A percentile compares a stretch with the other conserved stretches of the same genome.
Evolutionary conservation across 2,329 filamentous ascomycete genomes (phyloP).

Genomic region (Amesomyces nigricolor): DNA sequence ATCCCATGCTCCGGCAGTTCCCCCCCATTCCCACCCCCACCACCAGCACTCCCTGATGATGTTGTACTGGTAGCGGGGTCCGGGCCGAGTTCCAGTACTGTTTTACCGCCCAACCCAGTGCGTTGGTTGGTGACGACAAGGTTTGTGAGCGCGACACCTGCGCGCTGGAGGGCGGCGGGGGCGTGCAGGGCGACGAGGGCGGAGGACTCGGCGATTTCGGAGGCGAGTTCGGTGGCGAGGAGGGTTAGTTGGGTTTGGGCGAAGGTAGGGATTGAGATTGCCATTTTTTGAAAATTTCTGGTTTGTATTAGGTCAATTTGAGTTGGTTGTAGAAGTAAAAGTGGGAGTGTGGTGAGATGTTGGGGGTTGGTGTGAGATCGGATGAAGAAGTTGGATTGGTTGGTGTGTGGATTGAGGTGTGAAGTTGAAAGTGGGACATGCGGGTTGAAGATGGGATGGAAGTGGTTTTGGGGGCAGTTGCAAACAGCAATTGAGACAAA

Average conservation of each 20-base stretch:
- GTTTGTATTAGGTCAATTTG: neutral
- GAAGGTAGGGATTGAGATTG: conserved; percentile 53
- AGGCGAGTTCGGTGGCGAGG: conserved; percentile 63
- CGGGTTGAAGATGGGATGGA: neutral
- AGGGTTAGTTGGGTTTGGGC: conserved; percentile 65
- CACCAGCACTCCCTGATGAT: conserved; percentile 24
- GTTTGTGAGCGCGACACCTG: conserved; percentile 74
- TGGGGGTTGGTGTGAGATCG: neutral
- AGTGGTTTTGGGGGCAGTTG: neutral
- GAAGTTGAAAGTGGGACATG: neutral
- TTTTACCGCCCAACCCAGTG: conserved; percentile 87
- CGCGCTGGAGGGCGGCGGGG: conserved; percentile 64
- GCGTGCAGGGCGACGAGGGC: conserved; percentile 61
- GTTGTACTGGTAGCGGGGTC: conserved; percentile 65
- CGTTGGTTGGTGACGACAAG: conserved; percentile 68
- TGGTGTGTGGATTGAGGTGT: neutral
- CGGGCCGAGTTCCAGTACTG: conserved; percentile 69
- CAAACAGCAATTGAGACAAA: too few species aligned
- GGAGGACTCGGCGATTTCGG: conserved; percentile 66
- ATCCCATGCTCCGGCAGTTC: conserved; percentile 71
- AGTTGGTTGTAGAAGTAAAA: neutral
- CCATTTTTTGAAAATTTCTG: conserved; percentile 5
- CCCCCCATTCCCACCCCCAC: conserved; percentile 18
- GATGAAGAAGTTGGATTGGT: too few species aligned
- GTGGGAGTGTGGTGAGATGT: neutral